phyloP scores from a whole-genome alignment of 306 rosid species.

The Ormosia semicastrata region DNA sequence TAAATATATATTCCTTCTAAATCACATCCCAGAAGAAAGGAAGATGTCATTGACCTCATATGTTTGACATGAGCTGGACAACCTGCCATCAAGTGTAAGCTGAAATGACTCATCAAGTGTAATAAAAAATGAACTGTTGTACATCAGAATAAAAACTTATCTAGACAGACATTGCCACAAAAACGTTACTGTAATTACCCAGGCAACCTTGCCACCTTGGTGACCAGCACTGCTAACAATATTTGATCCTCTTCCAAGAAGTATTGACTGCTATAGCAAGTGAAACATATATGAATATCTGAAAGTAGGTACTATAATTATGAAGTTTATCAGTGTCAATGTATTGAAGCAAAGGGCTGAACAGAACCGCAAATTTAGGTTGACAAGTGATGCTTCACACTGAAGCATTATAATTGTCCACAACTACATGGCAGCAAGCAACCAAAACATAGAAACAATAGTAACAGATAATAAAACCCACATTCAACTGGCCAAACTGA shows the following conservation, averaged over 20 bases:
- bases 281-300: not conserved
- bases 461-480: too few relatives aligned
- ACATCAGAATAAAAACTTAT: not conserved
- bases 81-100: conserved; percentile 26
- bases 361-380: too few relatives aligned
- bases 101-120: not conserved
- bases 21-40: not conserved
- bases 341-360: too few relatives aligned
- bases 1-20: not conserved
- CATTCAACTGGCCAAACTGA: not conserved
- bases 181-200: not conserved
- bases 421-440: too few relatives aligned
- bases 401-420: too few relatives aligned
- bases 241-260: conserved; percentile 25
- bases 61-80: conserved; percentile 2
- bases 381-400: too few relatives aligned
- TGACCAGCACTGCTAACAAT: not conserved
- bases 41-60: conserved; percentile 17
- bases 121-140: not conserved
- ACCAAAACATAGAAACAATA: too few relatives aligned
- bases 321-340: too few relatives aligned
- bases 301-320: not conserved
- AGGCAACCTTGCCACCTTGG: conserved; percentile 2
- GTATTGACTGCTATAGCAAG: conserved; percentile 16
- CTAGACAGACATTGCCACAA: not conserved